phyloP scores from a whole-genome alignment of 2,329 filamentous ascomycete species.

The Epichloe baconii region DNA sequence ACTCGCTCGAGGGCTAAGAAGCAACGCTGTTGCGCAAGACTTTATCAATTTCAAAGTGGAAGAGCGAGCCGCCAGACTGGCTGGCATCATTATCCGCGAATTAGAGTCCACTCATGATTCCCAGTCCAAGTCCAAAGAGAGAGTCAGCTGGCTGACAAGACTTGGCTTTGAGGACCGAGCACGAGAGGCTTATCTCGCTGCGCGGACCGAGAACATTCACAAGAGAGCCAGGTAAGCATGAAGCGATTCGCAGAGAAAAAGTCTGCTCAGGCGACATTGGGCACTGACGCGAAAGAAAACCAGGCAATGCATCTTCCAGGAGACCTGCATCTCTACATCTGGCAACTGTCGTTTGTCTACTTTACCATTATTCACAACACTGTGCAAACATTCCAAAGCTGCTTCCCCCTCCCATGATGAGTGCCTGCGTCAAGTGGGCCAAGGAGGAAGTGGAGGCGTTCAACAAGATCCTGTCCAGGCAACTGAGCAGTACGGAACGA shows the following conservation, averaged over 20 bases:
- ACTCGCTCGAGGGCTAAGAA: constrained; percentile 67
- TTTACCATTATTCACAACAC: constrained; percentile 93
- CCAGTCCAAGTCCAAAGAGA: constrained; percentile 62
- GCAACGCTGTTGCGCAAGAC: constrained; percentile 77
- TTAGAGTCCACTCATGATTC: constrained; percentile 68
- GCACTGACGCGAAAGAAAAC: neutral
- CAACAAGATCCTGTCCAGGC: constrained; percentile 67
- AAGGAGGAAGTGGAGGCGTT: constrained; percentile 89
- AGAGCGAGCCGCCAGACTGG: constrained; percentile 67
- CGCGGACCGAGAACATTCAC: constrained; percentile 64
- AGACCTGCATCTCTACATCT: constrained; percentile 84
- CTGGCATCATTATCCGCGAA: constrained; percentile 61
- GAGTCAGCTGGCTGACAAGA: constrained; percentile 72
- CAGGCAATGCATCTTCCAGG: constrained; percentile 90
- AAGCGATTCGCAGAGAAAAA: too few relatives aligned
- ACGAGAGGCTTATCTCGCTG: constrained; percentile 71
- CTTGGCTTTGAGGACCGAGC: constrained; percentile 86
- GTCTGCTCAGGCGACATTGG: neutral
- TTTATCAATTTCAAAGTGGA: constrained; percentile 88
- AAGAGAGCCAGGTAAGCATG: constrained; percentile 60
- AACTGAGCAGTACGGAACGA: constrained; percentile 73
- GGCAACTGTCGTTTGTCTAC: constrained; percentile 89
- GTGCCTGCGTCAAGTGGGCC: constrained; percentile 95
- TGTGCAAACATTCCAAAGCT: constrained; percentile 73
- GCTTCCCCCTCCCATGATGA: constrained; percentile 79